A percentile compares a stretch with the other conserved stretches of the same genome.
phyloP scores from a whole-genome alignment of 805 yeast genomes.

The Candida namnaoensis region DNA sequence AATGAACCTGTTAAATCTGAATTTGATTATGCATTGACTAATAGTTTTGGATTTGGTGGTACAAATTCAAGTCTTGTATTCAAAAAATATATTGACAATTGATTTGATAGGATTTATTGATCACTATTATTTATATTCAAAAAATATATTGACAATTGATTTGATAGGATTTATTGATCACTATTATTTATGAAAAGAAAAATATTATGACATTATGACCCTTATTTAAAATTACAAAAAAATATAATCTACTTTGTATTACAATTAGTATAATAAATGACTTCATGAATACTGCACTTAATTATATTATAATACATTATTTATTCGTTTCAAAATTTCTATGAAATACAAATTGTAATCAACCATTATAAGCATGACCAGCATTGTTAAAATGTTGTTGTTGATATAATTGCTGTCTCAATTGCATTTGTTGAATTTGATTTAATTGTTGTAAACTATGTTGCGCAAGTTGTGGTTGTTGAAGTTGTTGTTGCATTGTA shows the following conservation, averaged over 20 bases:
- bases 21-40: slow-evolving; percentile 60
- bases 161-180: too few relatives aligned
- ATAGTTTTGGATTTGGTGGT: slow-evolving; percentile 98
- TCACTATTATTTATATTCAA: slow-evolving; percentile 33
- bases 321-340: too few relatives aligned
- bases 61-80: slow-evolving; percentile 74
- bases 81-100: slow-evolving; percentile 18
- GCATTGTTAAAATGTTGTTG: not conserved
- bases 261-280: too few relatives aligned
- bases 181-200: slow-evolving; percentile 30
- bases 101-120: too few relatives aligned
- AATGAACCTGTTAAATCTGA: slow-evolving; percentile 32
- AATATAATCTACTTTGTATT: too few relatives aligned
- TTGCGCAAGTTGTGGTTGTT: too few relatives aligned
- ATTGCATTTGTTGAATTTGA: not conserved
- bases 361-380: too few relatives aligned
- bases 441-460: not conserved
- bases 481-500: not conserved
- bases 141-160: slow-evolving; percentile 18
- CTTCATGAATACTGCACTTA: too few relatives aligned
- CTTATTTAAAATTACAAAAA: too few relatives aligned
- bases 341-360: too few relatives aligned
- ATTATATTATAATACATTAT: too few relatives aligned
- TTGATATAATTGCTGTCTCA: not conserved
- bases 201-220: too few relatives aligned